Conservation (phyloP, 2,329 filamentous ascomycete species). For the Ascochyta pisi region DNA sequence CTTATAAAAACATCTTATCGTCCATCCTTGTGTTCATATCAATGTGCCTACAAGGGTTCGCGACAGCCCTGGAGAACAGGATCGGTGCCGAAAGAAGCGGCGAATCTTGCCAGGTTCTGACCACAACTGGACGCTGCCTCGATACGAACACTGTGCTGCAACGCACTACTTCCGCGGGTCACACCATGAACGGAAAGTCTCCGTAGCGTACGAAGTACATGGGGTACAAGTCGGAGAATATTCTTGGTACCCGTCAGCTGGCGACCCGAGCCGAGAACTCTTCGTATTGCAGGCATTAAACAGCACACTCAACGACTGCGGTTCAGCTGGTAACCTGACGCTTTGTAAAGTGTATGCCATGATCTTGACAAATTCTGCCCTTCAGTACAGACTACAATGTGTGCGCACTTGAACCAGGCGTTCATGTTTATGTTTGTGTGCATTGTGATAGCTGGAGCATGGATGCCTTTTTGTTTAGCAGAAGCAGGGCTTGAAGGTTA, state of each 20-base stretch:
- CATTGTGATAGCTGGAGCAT: too few relatives aligned
- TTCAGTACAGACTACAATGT: too few relatives aligned
- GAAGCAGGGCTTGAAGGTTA: too few relatives aligned
- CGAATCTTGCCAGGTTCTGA: conserved; percentile 10
- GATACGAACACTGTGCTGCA: conserved; percentile 8
- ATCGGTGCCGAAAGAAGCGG: not conserved
- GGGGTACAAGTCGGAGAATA: not conserved
- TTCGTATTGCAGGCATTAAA: not conserved
- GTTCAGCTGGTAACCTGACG: not conserved
- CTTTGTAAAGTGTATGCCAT: not conserved
- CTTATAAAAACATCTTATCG: conserved; percentile 2
- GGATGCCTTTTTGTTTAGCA: too few relatives aligned
- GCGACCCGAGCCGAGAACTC: conserved; percentile 4
- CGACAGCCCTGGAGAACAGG: not conserved
- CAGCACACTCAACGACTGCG: not conserved
- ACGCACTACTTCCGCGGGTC: conserved; percentile 5
- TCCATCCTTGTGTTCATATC: conserved; percentile 8
- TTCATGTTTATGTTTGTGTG: too few relatives aligned
- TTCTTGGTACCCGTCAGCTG: conserved; percentile 4
- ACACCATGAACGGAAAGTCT: conserved; percentile 1
- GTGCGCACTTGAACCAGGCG: too few relatives aligned
- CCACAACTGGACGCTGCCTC: not conserved
- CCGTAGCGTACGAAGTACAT: not conserved
- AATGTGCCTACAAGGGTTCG: not conserved
- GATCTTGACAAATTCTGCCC: too few relatives aligned